Conservation (phyloP, 176 grass and related monocot genomes). For the Carex kokanica region DNA sequence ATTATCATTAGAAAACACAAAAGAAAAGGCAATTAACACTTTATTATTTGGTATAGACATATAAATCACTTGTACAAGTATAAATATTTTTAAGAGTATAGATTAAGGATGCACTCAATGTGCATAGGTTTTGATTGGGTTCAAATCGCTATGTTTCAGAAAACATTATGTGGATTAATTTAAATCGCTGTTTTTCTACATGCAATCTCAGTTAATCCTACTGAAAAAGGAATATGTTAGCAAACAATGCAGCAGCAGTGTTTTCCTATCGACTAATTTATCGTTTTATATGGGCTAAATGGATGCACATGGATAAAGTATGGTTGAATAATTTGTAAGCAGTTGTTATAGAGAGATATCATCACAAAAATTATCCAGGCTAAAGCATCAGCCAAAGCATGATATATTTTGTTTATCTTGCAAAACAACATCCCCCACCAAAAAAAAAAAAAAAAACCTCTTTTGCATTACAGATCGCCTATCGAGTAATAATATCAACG, state of each 20-base stretch:
- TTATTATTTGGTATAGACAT: too few species aligned
- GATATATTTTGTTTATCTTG: neutral
- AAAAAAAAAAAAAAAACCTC: neutral
- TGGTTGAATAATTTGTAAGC: neutral
- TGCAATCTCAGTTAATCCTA: neutral
- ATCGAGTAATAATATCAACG: constrained; percentile 33
- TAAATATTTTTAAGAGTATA: too few species aligned
- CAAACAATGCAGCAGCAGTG: neutral
- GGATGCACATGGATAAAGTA: neutral
- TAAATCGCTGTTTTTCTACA: neutral
- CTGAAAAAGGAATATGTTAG: neutral
- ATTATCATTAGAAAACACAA: too few species aligned
- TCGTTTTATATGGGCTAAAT: neutral
- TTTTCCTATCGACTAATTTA: neutral
- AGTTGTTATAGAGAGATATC: neutral
- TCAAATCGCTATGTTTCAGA: too few species aligned
- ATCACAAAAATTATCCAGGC: neutral
- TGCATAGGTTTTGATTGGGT: too few species aligned
- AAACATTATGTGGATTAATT: neutral
- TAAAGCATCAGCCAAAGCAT: neutral
- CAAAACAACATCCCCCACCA: neutral
- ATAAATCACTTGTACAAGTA: too few species aligned
- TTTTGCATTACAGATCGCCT: neutral
- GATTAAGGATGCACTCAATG: too few species aligned
- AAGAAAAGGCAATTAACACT: too few species aligned